Evolutionary conservation across 768 basidiomycete species (phyloP).

Genomic region (Trametopsis cervina): DNA sequence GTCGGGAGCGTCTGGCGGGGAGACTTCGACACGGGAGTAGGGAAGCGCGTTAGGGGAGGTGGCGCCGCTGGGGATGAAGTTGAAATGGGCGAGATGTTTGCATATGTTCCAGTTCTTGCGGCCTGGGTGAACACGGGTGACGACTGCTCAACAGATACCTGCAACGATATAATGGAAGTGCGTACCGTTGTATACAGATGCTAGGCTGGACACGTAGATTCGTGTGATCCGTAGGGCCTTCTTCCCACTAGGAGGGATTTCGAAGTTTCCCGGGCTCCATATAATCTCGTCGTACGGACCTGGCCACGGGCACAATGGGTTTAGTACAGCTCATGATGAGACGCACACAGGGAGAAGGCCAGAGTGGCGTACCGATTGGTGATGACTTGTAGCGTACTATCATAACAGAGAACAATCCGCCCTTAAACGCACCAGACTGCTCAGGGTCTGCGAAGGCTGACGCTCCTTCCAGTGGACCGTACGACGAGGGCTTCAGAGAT

Average conservation of each 20-base stretch:
- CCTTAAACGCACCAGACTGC: constrained; percentile 4
- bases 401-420: constrained; percentile 5
- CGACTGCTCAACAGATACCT: too few species aligned
- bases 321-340: too few species aligned
- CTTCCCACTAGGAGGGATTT: not conserved
- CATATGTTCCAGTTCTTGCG: constrained; percentile 10
- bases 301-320: not conserved
- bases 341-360: too few species aligned
- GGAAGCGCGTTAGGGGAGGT: not conserved
- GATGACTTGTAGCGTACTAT: constrained; percentile 4
- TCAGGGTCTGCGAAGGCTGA: constrained; percentile 5
- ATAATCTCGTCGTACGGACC: constrained; percentile 10
- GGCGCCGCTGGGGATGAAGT: constrained; percentile 3
- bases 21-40: constrained; percentile 4
- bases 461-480: constrained; percentile 1
- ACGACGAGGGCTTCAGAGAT: not conserved
- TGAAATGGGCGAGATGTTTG: constrained; percentile 6
- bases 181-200: constrained; percentile 7
- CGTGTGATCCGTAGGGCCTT: constrained; percentile 4
- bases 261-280: constrained; percentile 7
- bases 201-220: constrained; percentile 8
- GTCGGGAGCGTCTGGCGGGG: not conserved
- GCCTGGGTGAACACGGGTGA: not conserved
- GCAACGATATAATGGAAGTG: too few species aligned
- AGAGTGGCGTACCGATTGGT: constrained; percentile 6